Evolutionary conservation across 2,329 filamentous ascomycete species (phyloP), one percentile per base, ranked within the genome.

Genomic region (Calcarisporium arbuscula): DNA sequence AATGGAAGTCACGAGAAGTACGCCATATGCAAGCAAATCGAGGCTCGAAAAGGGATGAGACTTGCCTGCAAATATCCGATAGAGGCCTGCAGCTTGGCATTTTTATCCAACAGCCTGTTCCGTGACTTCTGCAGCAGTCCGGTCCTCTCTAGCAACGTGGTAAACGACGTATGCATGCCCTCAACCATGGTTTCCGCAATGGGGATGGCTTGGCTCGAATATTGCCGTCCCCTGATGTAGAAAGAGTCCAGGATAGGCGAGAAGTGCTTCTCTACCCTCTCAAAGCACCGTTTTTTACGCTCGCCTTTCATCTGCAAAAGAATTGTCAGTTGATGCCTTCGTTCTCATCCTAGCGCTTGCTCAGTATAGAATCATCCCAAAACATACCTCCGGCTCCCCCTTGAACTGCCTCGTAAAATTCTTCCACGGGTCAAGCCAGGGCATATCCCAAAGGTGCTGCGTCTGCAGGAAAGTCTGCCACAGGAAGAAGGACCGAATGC

Each of bases 381-480:
- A n/a, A n/a, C n/a, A n/a, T n/a, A n/a, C n/a, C n/a, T n/a, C n/a
- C n/a, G n/a, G n/a, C 20, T 22, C 28, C 16, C 16, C 33, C 6
- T 30, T 20, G 7, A 21, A n/a, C 20, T 22, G 25, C 12, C 12
- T 7, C 8, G 12, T 30, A 14, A 28, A 30, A 5, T 22, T 20
- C 12, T 12, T 29, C 25, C 14, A 21, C 25, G 33, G 19, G 8
- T 34, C 8, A 4, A 17, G 18, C 39, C 36, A 41, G 8, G 30
- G n/a, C 35, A 34, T 33, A 5, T 44, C 20, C 19, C 42, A 30
- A 11, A 42, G 14, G 5, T 40, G 20, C 7, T 37, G 30, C 8
- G 40, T 40, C 40, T 49, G 44, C 12, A 43, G 15, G 17, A 42
- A 49, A 5, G 33, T 21, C 31, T 49, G 41, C 40, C 39, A 44